Evolutionary conservation across 2,329 filamentous ascomycete species (phyloP).

Genomic region (Beauveria australis): DNA sequence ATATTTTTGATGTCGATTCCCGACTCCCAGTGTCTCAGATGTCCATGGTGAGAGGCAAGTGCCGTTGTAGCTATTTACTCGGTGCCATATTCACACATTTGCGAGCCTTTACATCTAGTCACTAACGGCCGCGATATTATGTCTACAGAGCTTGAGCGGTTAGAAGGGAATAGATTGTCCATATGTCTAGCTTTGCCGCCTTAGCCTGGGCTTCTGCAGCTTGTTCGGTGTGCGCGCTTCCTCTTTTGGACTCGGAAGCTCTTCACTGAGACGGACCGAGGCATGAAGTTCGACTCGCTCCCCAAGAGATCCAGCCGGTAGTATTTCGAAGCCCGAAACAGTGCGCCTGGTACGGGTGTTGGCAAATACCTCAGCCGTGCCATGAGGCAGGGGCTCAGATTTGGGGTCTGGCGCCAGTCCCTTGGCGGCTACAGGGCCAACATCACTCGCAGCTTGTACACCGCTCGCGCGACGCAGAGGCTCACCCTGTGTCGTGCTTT

Average conservation of each 20-base stretch:
- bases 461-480: neutral
- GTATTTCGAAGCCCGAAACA: slow-evolving; percentile 9
- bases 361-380: slow-evolving; percentile 4
- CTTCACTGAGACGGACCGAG: neutral
- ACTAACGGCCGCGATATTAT: neutral
- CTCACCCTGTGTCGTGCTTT: neutral
- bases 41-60: neutral
- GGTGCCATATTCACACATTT: neutral
- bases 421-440: neutral
- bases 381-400: neutral
- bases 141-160: neutral
- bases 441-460: neutral
- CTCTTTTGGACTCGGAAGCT: neutral
- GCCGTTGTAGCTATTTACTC: neutral
- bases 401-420: neutral
- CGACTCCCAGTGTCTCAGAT: neutral
- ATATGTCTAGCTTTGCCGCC: neutral
- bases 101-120: neutral
- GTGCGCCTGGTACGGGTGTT: slow-evolving; percentile 1
- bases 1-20: neutral
- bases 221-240: neutral
- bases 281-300: slow-evolving; percentile 1
- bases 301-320: slow-evolving; percentile 8
- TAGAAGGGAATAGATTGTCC: neutral
- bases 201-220: slow-evolving; percentile 2